These are phyloP conservation scores for Paracamarosporium sp. DNA, from an alignment of 2,329 filamentous ascomycete species.

Conservation along the genomic window DNA sequence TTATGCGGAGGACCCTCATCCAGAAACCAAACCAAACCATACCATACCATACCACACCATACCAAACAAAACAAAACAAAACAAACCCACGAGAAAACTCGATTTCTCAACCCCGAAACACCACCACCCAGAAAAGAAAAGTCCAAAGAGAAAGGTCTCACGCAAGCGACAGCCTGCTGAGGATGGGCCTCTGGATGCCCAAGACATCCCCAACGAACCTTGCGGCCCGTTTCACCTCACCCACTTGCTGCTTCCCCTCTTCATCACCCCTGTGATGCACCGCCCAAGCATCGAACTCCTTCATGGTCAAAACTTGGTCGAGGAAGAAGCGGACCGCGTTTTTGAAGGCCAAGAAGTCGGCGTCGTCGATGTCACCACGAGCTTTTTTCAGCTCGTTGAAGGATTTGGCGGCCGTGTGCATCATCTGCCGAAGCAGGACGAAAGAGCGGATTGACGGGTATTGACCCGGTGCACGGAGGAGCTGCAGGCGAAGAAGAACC, in stretches of 20 bases:
- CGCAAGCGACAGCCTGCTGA: background rate
- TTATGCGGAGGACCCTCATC: background rate
- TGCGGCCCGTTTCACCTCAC: background rate
- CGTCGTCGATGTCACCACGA: background rate
- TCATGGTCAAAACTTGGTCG: background rate
- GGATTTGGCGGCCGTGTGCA: background rate
- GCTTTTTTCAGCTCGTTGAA: background rate
- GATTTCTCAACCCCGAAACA: background rate
- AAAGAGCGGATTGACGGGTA: background rate
- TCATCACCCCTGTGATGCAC: background rate
- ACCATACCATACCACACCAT: background rate
- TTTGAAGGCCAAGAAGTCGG: background rate
- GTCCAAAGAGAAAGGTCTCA: background rate
- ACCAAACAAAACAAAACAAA: background rate
- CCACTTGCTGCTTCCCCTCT: background rate
- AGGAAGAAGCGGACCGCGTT: background rate
- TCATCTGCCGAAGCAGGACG: background rate
- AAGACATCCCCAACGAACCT: background rate
- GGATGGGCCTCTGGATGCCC: background rate
- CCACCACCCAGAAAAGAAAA: background rate
- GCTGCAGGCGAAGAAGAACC: background rate
- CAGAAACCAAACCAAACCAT: background rate
- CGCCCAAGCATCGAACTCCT: background rate
- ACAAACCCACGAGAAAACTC: background rate
- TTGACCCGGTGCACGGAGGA: background rate